phyloP scores from a whole-genome alignment of 75 land plant species.

The Cupressus sempervirens region DNA sequence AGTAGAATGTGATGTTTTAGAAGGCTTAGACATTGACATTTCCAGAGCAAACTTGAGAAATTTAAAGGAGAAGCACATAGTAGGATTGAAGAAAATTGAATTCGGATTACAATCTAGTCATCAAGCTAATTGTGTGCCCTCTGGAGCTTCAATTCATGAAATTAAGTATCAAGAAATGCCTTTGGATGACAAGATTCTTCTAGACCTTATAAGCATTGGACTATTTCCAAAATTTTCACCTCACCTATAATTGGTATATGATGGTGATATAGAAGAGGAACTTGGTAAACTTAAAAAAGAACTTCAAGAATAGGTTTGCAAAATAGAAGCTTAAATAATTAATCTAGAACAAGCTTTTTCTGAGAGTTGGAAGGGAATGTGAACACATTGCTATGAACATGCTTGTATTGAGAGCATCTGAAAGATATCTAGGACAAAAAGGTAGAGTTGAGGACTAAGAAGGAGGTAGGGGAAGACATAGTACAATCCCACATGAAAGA shows the following conservation, averaged over 20 bases:
- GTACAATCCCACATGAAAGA: too few species aligned
- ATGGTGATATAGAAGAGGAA: too few species aligned
- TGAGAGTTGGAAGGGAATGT: too few species aligned
- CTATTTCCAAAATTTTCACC: slow-evolving; percentile 45
- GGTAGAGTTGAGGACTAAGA: too few species aligned
- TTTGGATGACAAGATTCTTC: slow-evolving; percentile 69
- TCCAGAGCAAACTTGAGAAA: neutral
- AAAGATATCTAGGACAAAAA: neutral
- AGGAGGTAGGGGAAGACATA: too few species aligned
- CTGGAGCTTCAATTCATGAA: slow-evolving; percentile 31
- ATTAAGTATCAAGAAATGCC: slow-evolving; percentile 45
- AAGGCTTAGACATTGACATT: slow-evolving; percentile 7
- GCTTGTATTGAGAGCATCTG: too few species aligned
- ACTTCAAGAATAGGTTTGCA: too few species aligned
- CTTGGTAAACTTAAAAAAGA: too few species aligned
- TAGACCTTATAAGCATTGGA: slow-evolving; percentile 71
- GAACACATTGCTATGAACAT: too few species aligned
- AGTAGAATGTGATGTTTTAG: slow-evolving; percentile 3
- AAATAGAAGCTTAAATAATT: too few species aligned
- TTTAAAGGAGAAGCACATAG: neutral
- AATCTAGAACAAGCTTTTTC: too few species aligned
- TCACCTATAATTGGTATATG: too few species aligned
- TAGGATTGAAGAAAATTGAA: neutral
- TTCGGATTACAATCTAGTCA: neutral
- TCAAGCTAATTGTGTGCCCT: slow-evolving; percentile 6